Conservation (phyloP, 2,329 filamentous ascomycete species). For the Berkeleyomyces rouxiae region DNA sequence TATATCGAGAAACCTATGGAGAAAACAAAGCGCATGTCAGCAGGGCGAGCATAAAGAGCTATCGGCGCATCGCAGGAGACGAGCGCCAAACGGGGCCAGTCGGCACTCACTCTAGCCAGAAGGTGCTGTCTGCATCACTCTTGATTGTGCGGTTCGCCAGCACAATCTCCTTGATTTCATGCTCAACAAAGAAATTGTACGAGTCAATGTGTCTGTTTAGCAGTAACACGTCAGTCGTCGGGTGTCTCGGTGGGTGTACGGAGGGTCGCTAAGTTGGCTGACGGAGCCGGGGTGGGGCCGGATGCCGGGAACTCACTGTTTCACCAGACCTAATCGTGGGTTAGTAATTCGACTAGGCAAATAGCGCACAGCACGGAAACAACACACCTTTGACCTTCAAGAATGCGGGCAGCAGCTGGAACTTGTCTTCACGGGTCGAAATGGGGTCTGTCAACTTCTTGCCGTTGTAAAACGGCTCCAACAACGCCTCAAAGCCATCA, state of each 20-base stretch:
- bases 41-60: constrained; percentile 13
- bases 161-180: constrained; percentile 93
- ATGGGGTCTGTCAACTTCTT: constrained; percentile 51
- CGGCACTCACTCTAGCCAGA: constrained; percentile 55
- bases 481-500: constrained; percentile 48
- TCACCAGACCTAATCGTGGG: constrained; percentile 9
- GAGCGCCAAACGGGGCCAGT: neutral
- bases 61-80: neutral
- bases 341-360: too few relatives aligned
- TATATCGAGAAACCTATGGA: constrained; percentile 60
- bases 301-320: constrained; percentile 11
- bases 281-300: constrained; percentile 12
- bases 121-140: constrained; percentile 83
- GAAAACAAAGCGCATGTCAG: neutral
- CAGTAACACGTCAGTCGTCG: neutral
- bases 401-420: constrained; percentile 93
- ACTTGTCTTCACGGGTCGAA: constrained; percentile 66
- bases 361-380: neutral
- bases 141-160: constrained; percentile 75
- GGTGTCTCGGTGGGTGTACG: neutral
- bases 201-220: constrained; percentile 69
- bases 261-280: neutral
- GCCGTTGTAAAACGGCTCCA: constrained; percentile 52
- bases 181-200: constrained; percentile 95
- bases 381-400: constrained; percentile 76